Evolutionary conservation across 495 filamentous ascomycete genomes (phyloP).

Genomic region (Penicillium soppii): DNA sequence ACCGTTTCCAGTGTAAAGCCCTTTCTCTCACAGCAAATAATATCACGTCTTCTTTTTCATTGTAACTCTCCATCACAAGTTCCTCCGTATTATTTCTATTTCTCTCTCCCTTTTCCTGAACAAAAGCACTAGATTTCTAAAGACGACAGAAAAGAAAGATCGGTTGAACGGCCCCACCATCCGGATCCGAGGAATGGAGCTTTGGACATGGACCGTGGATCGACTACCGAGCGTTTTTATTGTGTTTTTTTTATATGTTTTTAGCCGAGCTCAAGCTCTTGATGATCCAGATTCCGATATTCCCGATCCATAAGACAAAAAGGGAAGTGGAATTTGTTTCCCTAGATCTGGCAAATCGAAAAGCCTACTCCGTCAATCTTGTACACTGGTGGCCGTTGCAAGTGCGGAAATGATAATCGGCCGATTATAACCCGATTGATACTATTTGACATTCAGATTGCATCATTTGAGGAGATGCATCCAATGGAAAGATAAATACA

Average conservation of each 20-base stretch:
- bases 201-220: constrained; percentile 11
- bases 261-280: constrained; percentile 1
- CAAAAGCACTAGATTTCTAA: not conserved
- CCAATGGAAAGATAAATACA: not conserved
- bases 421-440: not conserved
- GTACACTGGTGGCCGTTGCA: not conserved
- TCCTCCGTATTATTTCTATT: not conserved
- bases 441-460: not conserved
- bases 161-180: constrained; percentile 35
- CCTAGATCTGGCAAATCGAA: not conserved
- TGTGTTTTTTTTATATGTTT: not conserved
- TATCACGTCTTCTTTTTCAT: not conserved
- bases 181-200: constrained; percentile 22
- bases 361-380: not conserved
- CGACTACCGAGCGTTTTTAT: too few species aligned
- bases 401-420: constrained; percentile 4
- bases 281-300: not conserved
- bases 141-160: too few species aligned
- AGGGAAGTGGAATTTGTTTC: not conserved
- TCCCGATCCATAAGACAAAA: not conserved
- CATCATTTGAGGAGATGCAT: not conserved
- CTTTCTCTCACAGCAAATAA: not conserved
- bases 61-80: not conserved
- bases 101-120: not conserved
- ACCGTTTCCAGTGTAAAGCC: not conserved